Evolutionary conservation across 441 rosid species (phyloP).

Genomic region (Populus tomentosa): DNA sequence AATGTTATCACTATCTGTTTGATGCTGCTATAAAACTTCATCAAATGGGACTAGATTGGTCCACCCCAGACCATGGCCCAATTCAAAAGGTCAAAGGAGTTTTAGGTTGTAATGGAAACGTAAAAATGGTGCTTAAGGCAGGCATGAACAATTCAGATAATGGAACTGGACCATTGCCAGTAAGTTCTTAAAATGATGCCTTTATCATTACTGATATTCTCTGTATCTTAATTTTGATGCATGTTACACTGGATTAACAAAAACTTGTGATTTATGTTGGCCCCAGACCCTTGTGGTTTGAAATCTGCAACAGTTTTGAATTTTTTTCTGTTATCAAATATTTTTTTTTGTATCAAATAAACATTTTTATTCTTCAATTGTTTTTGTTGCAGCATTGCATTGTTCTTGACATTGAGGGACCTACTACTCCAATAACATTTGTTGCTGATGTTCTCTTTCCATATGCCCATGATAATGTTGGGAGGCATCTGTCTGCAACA

Average conservation of each 20-base stretch:
- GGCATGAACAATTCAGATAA: slow-evolving; percentile 38
- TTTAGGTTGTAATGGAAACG: slow-evolving; percentile 22
- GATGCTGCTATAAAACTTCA: slow-evolving; percentile 95
- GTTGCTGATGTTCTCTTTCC: slow-evolving; percentile 91
- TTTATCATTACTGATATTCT: background rate
- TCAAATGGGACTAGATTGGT: slow-evolving; percentile 78
- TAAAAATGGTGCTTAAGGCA: slow-evolving; percentile 35
- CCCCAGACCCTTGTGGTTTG: background rate
- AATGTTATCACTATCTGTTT: slow-evolving; percentile 89
- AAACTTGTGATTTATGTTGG: background rate
- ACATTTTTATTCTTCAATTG: slow-evolving; percentile 4
- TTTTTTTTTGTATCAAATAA: background rate
- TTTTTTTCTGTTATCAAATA: background rate
- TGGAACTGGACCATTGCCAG: slow-evolving; percentile 37
- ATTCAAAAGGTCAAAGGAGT: slow-evolving; percentile 35
- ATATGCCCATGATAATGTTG: slow-evolving; percentile 82
- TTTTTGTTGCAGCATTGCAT: slow-evolving; percentile 64
- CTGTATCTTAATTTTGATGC: background rate
- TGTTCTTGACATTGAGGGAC: slow-evolving; percentile 96
- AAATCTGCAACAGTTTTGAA: background rate
- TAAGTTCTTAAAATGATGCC: slow-evolving; percentile 24
- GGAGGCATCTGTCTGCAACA: slow-evolving; percentile 66
- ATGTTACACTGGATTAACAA: background rate
- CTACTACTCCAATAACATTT: slow-evolving; percentile 91
- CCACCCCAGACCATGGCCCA: too few species aligned